Evolutionary conservation across 805 yeast species (phyloP).

Genomic region (Kluyveromyces lactis): DNA sequence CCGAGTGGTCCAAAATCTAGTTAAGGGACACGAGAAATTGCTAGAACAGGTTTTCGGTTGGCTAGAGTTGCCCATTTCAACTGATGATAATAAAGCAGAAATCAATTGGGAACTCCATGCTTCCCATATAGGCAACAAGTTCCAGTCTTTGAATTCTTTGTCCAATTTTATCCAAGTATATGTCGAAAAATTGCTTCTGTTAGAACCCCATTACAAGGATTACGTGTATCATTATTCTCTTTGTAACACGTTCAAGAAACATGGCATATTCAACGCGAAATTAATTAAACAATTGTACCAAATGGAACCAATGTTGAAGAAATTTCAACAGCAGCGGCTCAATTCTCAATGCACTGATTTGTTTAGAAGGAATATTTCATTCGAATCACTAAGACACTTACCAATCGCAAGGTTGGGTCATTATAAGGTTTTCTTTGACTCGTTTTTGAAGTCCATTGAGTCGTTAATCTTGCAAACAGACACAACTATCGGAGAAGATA

Average conservation of each 20-base stretch:
- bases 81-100: background rate
- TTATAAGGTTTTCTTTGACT: conserved; percentile 3
- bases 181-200: background rate
- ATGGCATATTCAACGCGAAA: conserved; percentile 1
- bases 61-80: background rate
- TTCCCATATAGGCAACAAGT: background rate
- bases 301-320: conserved; percentile 4
- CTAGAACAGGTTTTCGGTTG: background rate
- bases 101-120: background rate
- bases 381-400: conserved; percentile 3
- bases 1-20: conserved; percentile 1
- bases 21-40: background rate
- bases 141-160: conserved; percentile 1
- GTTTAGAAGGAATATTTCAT: conserved; percentile 3
- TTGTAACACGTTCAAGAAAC: conserved; percentile 2
- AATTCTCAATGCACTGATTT: conserved; percentile 4
- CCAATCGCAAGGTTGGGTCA: conserved; percentile 3
- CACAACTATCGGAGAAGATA: background rate
- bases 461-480: background rate
- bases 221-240: conserved; percentile 4
- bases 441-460: background rate
- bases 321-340: conserved; percentile 5
- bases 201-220: conserved; percentile 3
- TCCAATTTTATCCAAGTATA: conserved; percentile 1
- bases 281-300: background rate